Evolutionary conservation across 2,329 filamentous ascomycete species (phyloP), one percentile per base, ranked within the genome.

Genomic region (Curvularia hawaiiensis): DNA sequence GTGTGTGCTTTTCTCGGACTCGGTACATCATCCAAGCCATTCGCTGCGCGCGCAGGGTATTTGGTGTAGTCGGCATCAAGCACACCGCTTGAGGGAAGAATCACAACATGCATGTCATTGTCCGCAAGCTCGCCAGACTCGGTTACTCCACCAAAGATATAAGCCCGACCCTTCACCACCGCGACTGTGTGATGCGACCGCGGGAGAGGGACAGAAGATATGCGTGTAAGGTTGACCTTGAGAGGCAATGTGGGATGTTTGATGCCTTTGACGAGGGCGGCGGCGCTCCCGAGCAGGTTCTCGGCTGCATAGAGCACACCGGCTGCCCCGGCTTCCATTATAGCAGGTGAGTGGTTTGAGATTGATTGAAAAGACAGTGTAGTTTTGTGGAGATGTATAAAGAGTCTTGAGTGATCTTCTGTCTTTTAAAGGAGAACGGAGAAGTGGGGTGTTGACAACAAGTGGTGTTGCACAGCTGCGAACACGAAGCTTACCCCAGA

Each of bases 131-230:
- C 75, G 59, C 59, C 77, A 65, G 40, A 66, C 43, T 70, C 66
- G 1, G 63, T 71, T 64, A 80, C 77, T 51, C 84, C 84, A 7
- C 84, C 83, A 60, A 85, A 85, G 52, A 86, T 80, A 66, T 85
- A 85, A 30, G 83, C 83, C 60, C 82, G 80, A 51, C 81, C 79
- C 57, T 80, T 80, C 60, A 86, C 76, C 45, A 84, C 72, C 4
- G 82, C 83, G 47, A 85, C 64, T 3, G 82, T 82, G 69, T 86
- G 84, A 44, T 80, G 71, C 9, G 79, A 78, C 52, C 83, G 78
- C 7, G 78, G 76, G 11, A 87, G 76, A 55, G 73, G 57, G 58
- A 78, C 63, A 62, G 78, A 66, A 58, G 67, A 78, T 50, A 86
- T 78, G 51, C 80, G 81, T 10, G 75, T 78, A 44, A 85, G 78